Evolutionary conservation across 202 grass and related monocot genomes (phyloP), one percentile per base, ranked within the genome.

Genomic region (Saccharum hybrid): DNA sequence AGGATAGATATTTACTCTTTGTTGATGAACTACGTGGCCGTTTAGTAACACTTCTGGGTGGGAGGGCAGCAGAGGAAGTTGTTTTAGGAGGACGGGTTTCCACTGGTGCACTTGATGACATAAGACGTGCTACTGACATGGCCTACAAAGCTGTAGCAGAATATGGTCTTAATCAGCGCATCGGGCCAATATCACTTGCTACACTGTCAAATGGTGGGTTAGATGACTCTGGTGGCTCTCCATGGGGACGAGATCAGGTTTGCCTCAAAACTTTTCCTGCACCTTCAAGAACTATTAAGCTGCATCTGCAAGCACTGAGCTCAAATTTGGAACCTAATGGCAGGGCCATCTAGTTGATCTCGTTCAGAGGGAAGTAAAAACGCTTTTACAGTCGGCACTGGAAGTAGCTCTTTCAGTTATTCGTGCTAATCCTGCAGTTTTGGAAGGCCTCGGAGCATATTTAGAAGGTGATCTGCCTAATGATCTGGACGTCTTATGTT

Each of bases 141-240:
- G 93, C 96, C 33, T 99, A 99, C 84, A 99, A 99, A 85, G 96
- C 93, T 56, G 91, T 99, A 63, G 96, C 96, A 76, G 96, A 99
- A 77, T 99, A 94, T 19, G 93, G 96, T 72, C 91, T 99, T 83
- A 99, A 89, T 87, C 81, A 89, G 68, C 89, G 83, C 7, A 89
- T 99, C 5, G 93, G 96, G 48, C 96, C 96, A 71, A 79, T 99
- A 81, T 96, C 93, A 81, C 31, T 99, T 76, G 88, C 88, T 60
- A 99, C 93, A 59, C 85, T 99, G 64, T 99, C 96, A 54, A 86
- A 82, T 61, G 96, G 96, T 76, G 96, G 96, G 14, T 76, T 96
- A 56, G 93, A 99, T 84, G 96, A 99, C 67, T 94, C 96, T 19
- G 96, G 91, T 54, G 88, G 90, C 8, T 89, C 91, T 66, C 84